phyloP scores from a whole-genome alignment of 345 rosid species.

The Triadica sebifera region DNA sequence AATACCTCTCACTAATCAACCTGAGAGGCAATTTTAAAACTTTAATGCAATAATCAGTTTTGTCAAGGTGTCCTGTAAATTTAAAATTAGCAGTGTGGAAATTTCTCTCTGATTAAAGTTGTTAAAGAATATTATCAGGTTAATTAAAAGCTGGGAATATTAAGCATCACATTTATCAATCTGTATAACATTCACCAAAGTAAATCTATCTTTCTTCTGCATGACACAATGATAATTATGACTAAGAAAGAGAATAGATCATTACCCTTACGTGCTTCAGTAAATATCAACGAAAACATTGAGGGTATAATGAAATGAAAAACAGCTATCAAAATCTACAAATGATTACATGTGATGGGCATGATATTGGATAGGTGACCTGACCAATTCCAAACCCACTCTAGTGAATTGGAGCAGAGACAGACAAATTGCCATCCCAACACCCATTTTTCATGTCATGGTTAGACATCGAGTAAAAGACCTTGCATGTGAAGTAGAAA shows the following conservation, averaged over 20 bases:
- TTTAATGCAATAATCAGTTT: background rate
- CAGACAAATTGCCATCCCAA: background rate
- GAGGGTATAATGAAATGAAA: background rate
- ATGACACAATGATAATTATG: background rate
- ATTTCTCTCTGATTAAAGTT: background rate
- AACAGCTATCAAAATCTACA: background rate
- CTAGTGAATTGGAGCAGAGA: background rate
- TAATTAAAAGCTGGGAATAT: background rate
- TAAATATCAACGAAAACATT: background rate
- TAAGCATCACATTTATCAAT: background rate
- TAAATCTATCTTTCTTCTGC: background rate
- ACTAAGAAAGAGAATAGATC: background rate
- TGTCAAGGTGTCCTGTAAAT: background rate
- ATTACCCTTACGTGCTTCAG: background rate
- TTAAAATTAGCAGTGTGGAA: background rate
- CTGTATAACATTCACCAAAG: background rate
- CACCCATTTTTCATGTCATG: background rate
- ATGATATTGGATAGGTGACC: background rate
- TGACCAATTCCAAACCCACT: background rate
- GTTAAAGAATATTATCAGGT: background rate
- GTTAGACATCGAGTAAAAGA: background rate
- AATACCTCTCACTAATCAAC: background rate
- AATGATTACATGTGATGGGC: background rate
- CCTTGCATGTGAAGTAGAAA: background rate
- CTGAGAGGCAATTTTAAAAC: background rate